Percentiles rank a stretch among this genome's conserved stretches.
These are phyloP conservation scores for Crotalaria pallida DNA, from an alignment of 306 rosid species.

Conservation along the genomic window DNA sequence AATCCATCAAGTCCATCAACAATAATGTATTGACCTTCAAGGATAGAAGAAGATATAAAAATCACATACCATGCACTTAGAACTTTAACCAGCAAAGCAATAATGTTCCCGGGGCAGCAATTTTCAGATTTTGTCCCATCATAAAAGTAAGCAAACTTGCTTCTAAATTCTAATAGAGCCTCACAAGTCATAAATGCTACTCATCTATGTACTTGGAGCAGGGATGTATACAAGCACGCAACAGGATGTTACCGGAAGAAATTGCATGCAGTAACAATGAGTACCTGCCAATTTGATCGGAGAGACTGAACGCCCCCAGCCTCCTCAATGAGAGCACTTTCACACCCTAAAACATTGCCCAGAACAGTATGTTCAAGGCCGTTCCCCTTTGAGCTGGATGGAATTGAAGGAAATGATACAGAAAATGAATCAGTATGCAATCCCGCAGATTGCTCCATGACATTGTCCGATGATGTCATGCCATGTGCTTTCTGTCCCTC, in stretches of 20 bases:
- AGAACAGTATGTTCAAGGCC: constrained; percentile 27
- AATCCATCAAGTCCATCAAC: neutral
- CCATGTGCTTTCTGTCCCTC: constrained; percentile 44
- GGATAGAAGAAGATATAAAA: neutral
- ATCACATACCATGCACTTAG: neutral
- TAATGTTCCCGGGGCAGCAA: neutral
- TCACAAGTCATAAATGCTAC: neutral
- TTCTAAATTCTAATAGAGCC: neutral
- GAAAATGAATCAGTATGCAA: constrained; percentile 35
- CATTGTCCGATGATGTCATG: constrained; percentile 53
- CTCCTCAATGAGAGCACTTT: constrained; percentile 30
- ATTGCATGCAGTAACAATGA: constrained; percentile 2
- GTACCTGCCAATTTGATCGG: constrained; percentile 70
- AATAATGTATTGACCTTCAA: constrained; percentile 2
- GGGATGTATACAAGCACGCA: neutral
- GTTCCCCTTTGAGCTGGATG: constrained; percentile 35
- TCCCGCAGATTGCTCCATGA: constrained; percentile 45
- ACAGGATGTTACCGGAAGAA: neutral
- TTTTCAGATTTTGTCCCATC: neutral
- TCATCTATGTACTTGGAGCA: neutral
- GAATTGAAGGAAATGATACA: constrained; percentile 32
- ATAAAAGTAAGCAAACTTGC: neutral
- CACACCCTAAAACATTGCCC: constrained; percentile 13
- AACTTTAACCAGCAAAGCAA: neutral
- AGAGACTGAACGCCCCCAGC: constrained; percentile 33